Conservation (phyloP, 2,329 filamentous ascomycete genomes). For the Aspergillus thermomutatus region DNA sequence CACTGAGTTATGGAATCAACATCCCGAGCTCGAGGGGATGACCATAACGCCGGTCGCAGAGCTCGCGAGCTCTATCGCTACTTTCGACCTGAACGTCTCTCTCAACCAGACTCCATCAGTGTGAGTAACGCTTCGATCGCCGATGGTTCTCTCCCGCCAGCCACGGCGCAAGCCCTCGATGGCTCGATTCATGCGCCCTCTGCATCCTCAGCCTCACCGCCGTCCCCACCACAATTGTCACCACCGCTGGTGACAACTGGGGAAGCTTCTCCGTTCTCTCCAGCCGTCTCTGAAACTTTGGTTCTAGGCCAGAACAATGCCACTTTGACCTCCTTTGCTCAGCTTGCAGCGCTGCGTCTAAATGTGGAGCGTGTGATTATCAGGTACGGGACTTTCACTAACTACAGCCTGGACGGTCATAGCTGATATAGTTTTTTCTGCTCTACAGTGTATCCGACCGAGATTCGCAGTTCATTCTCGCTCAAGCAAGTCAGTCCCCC, state of each 20-base stretch:
- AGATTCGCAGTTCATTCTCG: slow-evolving; percentile 48
- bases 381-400: slow-evolving; percentile 20
- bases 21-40: neutral
- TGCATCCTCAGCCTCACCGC: neutral
- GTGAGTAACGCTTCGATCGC: neutral
- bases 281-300: slow-evolving; percentile 20
- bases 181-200: neutral
- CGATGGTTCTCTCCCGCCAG: neutral
- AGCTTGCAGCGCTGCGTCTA: slow-evolving; percentile 33
- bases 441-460: slow-evolving; percentile 44
- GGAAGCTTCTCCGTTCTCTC: slow-evolving; percentile 11
- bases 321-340: slow-evolving; percentile 35
- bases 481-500: slow-evolving; percentile 47
- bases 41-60: slow-evolving; percentile 30
- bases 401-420: neutral
- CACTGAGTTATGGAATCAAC: neutral
- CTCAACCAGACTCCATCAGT: neutral
- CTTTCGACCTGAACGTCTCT: slow-evolving; percentile 29
- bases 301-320: slow-evolving; percentile 31
- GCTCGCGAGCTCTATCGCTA: slow-evolving; percentile 40
- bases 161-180: neutral
- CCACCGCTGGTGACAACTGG: slow-evolving; percentile 6
- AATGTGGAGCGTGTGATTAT: slow-evolving; percentile 39
- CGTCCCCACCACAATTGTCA: slow-evolving; percentile 11
- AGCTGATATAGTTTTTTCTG: neutral